Evolutionary conservation across 352 stramenopile genomes (phyloP).

Genomic region (Peronospora destructor): DNA sequence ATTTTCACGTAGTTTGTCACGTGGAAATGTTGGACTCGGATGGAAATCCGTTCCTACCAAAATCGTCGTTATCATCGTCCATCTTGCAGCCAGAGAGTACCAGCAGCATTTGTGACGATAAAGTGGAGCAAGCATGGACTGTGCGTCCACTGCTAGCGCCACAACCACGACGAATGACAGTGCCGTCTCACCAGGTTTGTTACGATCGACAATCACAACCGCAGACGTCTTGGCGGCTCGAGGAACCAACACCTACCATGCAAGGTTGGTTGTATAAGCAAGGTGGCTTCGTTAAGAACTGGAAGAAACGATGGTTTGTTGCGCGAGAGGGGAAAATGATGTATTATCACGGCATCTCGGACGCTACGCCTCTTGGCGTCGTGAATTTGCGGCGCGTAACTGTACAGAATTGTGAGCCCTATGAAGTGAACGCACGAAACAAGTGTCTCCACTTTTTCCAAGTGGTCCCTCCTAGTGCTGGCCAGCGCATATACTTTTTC

Average conservation of each 20-base stretch:
- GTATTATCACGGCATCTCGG: constrained; percentile 60
- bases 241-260: constrained; percentile 36
- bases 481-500: constrained; percentile 68
- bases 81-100: constrained; percentile 21
- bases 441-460: constrained; percentile 66
- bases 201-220: constrained; percentile 13
- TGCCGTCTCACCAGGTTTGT: constrained; percentile 10
- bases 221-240: constrained; percentile 17
- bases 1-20: constrained; percentile 51
- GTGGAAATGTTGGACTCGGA: constrained; percentile 34
- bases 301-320: constrained; percentile 83
- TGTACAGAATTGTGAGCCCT: constrained; percentile 47
- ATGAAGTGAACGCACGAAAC: constrained; percentile 58
- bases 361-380: constrained; percentile 59
- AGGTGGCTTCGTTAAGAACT: constrained; percentile 78
- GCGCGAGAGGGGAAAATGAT: constrained; percentile 71
- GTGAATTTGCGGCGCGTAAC: constrained; percentile 53
- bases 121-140: constrained; percentile 8
- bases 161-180: constrained; percentile 27
- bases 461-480: constrained; percentile 43
- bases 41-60: constrained; percentile 22
- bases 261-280: constrained; percentile 75
- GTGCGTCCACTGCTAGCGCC: constrained; percentile 16
- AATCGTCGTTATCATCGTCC: constrained; percentile 20
- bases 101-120: constrained; percentile 18